phyloP scores from a whole-genome alignment of 257 asterid genomes.

The Leptodermis oblonga region DNA sequence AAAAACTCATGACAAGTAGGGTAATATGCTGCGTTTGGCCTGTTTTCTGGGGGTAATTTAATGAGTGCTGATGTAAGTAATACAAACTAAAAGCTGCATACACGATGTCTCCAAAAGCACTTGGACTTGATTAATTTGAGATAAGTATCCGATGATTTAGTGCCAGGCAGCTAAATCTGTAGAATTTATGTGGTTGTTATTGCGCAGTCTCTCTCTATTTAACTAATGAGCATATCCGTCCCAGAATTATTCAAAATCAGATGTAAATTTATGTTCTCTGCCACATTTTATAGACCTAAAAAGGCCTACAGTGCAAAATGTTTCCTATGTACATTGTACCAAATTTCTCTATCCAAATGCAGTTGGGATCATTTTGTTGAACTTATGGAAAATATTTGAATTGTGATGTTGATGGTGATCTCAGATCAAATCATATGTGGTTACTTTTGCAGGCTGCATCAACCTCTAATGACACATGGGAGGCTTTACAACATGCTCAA shows the following conservation, averaged over 20 bases:
- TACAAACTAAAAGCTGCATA: not conserved
- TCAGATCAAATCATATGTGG: not conserved
- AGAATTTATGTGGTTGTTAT: not conserved
- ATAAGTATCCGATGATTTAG: not conserved
- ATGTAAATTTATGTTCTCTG: not conserved
- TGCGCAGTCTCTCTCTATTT: not conserved
- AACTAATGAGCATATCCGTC: not conserved
- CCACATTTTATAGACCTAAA: not conserved
- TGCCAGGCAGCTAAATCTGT: not conserved
- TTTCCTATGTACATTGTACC: not conserved
- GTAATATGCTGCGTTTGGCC: not conserved
- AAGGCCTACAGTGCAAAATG: not conserved
- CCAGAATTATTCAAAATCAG: not conserved
- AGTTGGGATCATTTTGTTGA: not conserved
- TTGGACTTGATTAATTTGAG: not conserved
- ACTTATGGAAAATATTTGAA: not conserved
- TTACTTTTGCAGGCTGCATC: conserved; percentile 23
- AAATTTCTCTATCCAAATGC: not conserved
- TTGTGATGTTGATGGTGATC: not conserved
- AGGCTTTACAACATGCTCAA: conserved; percentile 66
- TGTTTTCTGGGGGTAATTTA: not conserved
- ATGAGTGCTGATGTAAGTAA: not conserved
- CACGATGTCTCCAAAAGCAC: not conserved
- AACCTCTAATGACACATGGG: conserved; percentile 46
- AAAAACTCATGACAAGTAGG: not conserved